phyloP scores from a whole-genome alignment of 345 rosid genomes.

The Isatis tinctoria region DNA sequence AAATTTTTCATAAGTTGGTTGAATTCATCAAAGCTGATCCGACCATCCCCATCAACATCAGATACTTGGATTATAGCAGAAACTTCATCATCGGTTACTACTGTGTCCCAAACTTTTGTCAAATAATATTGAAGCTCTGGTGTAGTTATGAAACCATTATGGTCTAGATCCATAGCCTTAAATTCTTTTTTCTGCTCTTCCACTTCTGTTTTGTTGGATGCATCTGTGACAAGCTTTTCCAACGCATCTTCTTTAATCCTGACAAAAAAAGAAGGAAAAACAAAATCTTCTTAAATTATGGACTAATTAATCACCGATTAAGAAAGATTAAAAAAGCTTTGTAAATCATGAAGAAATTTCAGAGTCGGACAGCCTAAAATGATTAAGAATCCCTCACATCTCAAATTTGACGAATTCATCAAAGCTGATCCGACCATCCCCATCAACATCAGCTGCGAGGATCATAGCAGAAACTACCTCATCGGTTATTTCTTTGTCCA shows the following conservation, averaged over 20 bases:
- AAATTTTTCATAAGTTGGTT: background rate
- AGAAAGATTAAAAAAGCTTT: no score
- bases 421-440: no score
- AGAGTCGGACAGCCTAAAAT: no score
- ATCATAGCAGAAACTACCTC: no score
- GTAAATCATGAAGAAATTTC: no score
- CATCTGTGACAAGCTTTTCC: background rate
- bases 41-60: constrained; percentile 53
- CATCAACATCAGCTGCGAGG: no score
- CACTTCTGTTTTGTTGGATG: background rate
- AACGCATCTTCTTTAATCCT: background rate
- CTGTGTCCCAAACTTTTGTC: constrained; percentile 43
- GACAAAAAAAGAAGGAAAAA: background rate
- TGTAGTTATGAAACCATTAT: constrained; percentile 49
- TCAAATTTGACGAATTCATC: no score
- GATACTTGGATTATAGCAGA: constrained; percentile 43
- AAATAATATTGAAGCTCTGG: constrained; percentile 47
- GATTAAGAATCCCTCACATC: no score
- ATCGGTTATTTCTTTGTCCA: no score
- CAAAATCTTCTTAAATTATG: no score
- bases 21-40: background rate
- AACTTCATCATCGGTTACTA: constrained; percentile 51
- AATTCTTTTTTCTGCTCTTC: constrained; percentile 38
- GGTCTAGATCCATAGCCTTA: constrained; percentile 44
- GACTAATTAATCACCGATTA: no score